Base-by-base conservation (phyloP, 441 rosid genomes). In the Breynia disticha region DNA sequence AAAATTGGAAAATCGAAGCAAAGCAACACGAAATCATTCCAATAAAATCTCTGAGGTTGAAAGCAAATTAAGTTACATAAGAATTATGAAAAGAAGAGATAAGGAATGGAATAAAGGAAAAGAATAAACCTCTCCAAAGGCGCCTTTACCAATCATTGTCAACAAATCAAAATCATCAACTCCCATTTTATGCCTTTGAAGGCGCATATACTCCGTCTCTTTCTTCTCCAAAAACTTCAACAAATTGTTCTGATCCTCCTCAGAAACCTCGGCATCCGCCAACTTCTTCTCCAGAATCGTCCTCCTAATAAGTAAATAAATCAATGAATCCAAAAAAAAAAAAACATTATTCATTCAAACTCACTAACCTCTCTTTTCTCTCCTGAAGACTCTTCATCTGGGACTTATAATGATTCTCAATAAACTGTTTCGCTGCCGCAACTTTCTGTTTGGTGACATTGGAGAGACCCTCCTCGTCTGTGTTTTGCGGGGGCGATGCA, bases 151-250 rank as follows among this genome's bases (percentile, higher is more conserved):
- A 19, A 87, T 90, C 85, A 90, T 87, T 18, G 98, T 90, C 59
- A 90, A 71, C 43, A 86, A 76, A 65, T 87, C 98, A 47, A 90
- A 90, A 70, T 90, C 98, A 76, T 84, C 90, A 60, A 72, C 93
- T 16, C 96, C 95, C 85, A 90, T 74, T 76, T 90, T 90, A 78
- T 85, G 96, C 67, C 96, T 74, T 64, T 85, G 93, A 59, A 83
- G 90, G 35, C 96, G 90, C 98, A 90, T 90, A 59, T 85, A 90
- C 72, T 87, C 98, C 28, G 95, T 90, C 69, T 90, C 98, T 59
- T 87, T 90, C 80, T 85, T 79, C 80, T 90, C 96, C 69, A 85
- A 64, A 73, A 77, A 85, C 63, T 90, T 90, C 21, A 87, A 79
- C 43, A 90, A 71, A 72, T 87, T 90, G 55, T 65, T 85, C 69